phyloP scores from a whole-genome alignment of 192 early-diverging fungal species.

The Umbelopsis isabellina region DNA sequence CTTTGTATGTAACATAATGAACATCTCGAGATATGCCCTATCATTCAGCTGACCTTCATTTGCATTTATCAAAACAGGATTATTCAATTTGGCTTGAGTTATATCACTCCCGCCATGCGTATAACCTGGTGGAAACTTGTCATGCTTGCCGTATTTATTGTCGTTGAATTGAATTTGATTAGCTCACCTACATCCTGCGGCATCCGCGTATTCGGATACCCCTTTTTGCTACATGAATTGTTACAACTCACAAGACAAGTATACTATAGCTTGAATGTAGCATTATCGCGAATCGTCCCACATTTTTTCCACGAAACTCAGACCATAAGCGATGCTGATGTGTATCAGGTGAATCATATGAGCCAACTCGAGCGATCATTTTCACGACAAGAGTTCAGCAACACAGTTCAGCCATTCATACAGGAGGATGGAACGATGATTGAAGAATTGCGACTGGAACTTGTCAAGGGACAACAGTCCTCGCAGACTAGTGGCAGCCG shows the following conservation, averaged over 20 bases:
- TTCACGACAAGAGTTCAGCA: neutral
- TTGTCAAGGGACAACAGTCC: neutral
- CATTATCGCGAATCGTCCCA: neutral
- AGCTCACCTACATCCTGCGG: neutral
- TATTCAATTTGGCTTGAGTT: slow-evolving; percentile 6
- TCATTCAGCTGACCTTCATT: neutral
- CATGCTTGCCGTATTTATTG: neutral
- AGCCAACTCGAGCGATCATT: neutral
- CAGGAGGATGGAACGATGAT: neutral
- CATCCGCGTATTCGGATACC: neutral
- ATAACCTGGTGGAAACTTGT: neutral
- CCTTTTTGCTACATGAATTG: slow-evolving; percentile 1
- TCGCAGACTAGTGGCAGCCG: too few species aligned
- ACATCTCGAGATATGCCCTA: neutral
- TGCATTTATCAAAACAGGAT: neutral
- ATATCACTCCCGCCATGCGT: neutral
- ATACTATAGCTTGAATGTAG: slow-evolving; percentile 1
- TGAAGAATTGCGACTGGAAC: slow-evolving; percentile 7
- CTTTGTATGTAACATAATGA: neutral
- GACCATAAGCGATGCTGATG: neutral
- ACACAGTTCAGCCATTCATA: neutral
- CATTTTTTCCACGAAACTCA: neutral
- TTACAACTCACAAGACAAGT: neutral
- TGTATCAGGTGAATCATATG: neutral
- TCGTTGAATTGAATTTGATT: neutral